These are phyloP conservation scores for Trichosporon sp. DNA, from an alignment of 1,284 basidiomycete genomes.

Conservation along the genomic window DNA sequence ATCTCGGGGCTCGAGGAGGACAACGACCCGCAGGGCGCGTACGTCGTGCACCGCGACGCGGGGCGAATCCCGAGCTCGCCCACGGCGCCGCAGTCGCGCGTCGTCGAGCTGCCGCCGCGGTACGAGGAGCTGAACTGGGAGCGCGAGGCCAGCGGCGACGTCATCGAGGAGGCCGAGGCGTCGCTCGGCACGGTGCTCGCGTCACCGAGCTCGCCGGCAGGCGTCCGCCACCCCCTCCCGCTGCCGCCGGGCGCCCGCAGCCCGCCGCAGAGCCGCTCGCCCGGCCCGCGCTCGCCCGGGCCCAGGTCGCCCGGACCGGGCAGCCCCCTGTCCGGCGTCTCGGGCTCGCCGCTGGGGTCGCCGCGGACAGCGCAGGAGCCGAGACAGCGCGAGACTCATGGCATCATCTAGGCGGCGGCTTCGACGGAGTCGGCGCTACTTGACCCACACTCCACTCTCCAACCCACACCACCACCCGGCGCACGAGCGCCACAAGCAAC, in stretches of 20 bases:
- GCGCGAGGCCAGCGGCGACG: slow-evolving; percentile 13
- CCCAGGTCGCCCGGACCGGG: background rate
- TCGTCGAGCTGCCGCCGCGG: slow-evolving; percentile 43
- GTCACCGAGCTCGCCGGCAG: background rate
- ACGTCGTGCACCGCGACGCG: slow-evolving; percentile 43
- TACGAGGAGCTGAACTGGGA: slow-evolving; percentile 46
- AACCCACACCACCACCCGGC: background rate
- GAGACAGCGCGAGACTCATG: background rate
- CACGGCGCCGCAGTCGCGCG: slow-evolving; percentile 1
- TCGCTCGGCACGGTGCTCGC: background rate
- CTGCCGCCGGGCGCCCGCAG: background rate
- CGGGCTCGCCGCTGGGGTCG: background rate
- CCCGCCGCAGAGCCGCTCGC: background rate
- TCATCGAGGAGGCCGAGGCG: background rate
- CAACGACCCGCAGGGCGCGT: slow-evolving; percentile 20
- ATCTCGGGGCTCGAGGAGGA: background rate
- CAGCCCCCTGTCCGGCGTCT: background rate
- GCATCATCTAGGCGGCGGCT: background rate
- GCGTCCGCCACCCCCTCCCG: background rate
- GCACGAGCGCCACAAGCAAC: no score
- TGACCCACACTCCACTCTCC: no score
- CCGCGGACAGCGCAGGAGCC: background rate
- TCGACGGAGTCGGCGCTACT: no score
- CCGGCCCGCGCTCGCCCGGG: background rate
- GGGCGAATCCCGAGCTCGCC: slow-evolving; percentile 25